Percentiles rank a stretch among this genome's conserved stretches.
Conservation (phyloP, 2,329 filamentous ascomycete genomes). For the Sporothrix humicola region DNA sequence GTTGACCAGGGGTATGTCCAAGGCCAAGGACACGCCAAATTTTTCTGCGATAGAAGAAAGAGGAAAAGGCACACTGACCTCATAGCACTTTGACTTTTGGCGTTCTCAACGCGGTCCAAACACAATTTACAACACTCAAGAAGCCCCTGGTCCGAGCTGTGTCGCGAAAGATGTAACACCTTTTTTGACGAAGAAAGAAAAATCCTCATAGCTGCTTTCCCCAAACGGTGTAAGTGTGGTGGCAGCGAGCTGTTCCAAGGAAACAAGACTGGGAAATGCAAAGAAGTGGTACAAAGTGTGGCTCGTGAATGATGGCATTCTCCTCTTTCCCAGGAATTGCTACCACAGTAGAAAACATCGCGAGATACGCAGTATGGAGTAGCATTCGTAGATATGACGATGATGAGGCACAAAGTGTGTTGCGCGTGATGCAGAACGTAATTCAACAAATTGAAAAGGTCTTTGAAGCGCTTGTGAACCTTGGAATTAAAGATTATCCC, state of each 20-base stretch:
- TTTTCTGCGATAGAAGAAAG: neutral
- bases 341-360: neutral
- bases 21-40: neutral
- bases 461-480: neutral
- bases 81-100: neutral
- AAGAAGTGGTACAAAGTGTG: neutral
- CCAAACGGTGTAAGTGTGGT: neutral
- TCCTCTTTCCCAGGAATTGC: neutral
- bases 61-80: conserved; percentile 7
- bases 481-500: neutral
- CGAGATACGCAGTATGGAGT: neutral
- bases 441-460: neutral
- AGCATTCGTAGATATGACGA: neutral
- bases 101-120: neutral
- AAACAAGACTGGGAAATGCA: neutral
- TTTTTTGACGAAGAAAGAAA: neutral
- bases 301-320: neutral
- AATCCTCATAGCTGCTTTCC: neutral
- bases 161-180: conserved; percentile 27
- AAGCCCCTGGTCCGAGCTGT: conserved; percentile 26
- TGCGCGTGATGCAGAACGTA: neutral
- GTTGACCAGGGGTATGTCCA: neutral
- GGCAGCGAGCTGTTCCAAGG: neutral
- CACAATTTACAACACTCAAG: neutral
- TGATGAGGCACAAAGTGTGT: neutral